Base-by-base conservation (phyloP, 2,329 filamentous ascomycete genomes). In the Ophiocordyceps camponoti-leonardi region DNA sequence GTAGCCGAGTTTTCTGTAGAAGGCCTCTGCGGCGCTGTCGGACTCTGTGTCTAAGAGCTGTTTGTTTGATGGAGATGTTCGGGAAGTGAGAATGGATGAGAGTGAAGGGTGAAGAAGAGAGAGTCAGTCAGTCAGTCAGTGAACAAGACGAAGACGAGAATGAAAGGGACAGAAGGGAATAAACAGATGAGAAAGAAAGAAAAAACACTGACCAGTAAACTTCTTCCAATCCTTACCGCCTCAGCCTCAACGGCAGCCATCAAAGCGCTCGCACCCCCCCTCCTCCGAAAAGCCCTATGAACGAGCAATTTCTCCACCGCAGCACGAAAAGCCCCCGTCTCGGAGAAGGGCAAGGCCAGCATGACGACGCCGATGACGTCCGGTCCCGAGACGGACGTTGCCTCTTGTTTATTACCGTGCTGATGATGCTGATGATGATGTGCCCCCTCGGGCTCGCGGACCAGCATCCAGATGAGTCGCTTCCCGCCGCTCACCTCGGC, bases 241-340 rank as follows among this genome's bases (percentile, higher is more conserved):
- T 77, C 68, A 4, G 56, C 57, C 56, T 82, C 75, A n/a, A 80
- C 50, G n/a, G 65, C 65, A 20, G 47, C 53, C 60, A 81, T 68
- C 51, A 81, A 53, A 19, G 58, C 56, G 49, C 60, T 68, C 3
- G 73, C 75, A 42, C 72, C 68, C 4, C 77, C 75, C 42, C 61
- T 63, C 2, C 65, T 55, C 8, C 77, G 64, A 52, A 68, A 69
- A 42, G 61, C 61, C 13, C 70, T 71, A 48, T 67, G 68, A 11
- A 81, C 65, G 37, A 81, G 61, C 33, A 81, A 61, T 55, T 76
- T 75, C 58, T 81, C 70, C 2, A 81, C 70, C 11, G 58, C 52
- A 3, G 64, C 74, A 28, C 75, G 63, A 50, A 75, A 75, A 0
- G 67, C 65, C 0, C 68, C 73, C 4, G 77, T 80, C 56, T 81